Evolutionary conservation across 106 monocot genomes (phyloP), one percentile per base, ranked within the genome.

Genomic region (Allium cepa): DNA sequence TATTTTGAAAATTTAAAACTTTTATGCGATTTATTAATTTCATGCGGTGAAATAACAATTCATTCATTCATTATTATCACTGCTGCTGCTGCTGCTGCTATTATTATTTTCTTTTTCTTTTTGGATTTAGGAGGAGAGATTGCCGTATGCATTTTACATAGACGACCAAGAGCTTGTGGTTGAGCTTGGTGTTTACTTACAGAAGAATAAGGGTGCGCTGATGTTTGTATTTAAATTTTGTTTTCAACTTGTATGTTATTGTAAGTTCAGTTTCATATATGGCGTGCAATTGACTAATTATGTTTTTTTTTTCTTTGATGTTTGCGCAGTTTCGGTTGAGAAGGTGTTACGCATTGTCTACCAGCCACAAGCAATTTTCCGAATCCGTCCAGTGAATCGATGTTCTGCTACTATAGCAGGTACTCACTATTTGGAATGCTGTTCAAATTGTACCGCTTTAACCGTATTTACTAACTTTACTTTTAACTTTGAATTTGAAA

Each of bases 391-490:
- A 0, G 86, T 97, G 50, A 88, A 83, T 64, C 85, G 96, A 16
- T 97, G 96, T 66, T 97, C 96, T 67, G 92, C 96, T 11, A 92
- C 96, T 60, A 97, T 97, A 76, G 83, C 92, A 73, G 96, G 96
- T 97, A 74, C 14, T 69, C 62, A 49, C 26, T 27, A 51, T 8
- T 36, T 36, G 36, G 36, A 36, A 36, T 36, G 5, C 36, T 5
- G 5, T 36, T 36, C 36, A 36, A 36, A 36, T 36, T 36, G 36
- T 36, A 36, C 36, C 36, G 36, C 36, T 36, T 36, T 36, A 5
- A 36, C 36, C 5, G 36, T 36, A 36, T 36, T 22, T 36, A 36
- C 36, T 36, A 5, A 36, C 4, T 36, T 5, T 36, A 36, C 36
- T 36, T 36, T 36, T 36, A 36, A 2, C 36, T 36, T 36, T 5